Conservation (phyloP, 257 asterid species). For the Penstemon newberryi region DNA sequence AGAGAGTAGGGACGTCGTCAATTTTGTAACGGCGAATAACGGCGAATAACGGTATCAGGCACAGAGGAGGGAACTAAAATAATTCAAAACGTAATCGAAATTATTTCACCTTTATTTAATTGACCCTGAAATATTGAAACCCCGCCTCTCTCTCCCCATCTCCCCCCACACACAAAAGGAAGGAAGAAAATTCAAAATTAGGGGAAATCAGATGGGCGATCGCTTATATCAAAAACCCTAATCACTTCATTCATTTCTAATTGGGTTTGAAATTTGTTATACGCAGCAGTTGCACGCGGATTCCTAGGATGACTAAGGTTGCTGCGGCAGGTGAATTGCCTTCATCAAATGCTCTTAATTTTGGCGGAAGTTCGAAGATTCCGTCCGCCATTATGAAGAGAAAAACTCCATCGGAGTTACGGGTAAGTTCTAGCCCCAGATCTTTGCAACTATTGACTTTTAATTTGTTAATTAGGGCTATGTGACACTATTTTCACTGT, state of each 20-base stretch:
- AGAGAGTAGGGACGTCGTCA: not conserved
- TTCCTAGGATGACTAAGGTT: conserved; percentile 60
- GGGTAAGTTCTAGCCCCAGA: conserved; percentile 45
- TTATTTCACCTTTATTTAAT: conserved; percentile 1
- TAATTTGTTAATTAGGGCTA: too few species aligned
- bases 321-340: conserved; percentile 56
- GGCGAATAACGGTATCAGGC: conserved; percentile 28
- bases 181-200: not conserved
- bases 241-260: not conserved
- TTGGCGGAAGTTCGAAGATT: conserved; percentile 48
- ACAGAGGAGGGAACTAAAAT: conserved; percentile 41
- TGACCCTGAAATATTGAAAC: not conserved
- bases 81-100: conserved; percentile 36
- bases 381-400: conserved; percentile 54
- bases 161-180: not conserved
- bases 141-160: conserved; percentile 17
- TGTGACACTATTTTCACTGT: not conserved
- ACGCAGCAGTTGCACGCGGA: conserved; percentile 18
- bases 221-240: conserved; percentile 28
- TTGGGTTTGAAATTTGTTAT: not conserved
- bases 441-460: conserved; percentile 2
- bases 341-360: conserved; percentile 45
- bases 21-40: conserved; percentile 28
- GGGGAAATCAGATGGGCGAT: not conserved
- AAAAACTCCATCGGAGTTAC: conserved; percentile 82